phyloP scores from a whole-genome alignment of 306 rosid species.

The Vigna nakashimae region DNA sequence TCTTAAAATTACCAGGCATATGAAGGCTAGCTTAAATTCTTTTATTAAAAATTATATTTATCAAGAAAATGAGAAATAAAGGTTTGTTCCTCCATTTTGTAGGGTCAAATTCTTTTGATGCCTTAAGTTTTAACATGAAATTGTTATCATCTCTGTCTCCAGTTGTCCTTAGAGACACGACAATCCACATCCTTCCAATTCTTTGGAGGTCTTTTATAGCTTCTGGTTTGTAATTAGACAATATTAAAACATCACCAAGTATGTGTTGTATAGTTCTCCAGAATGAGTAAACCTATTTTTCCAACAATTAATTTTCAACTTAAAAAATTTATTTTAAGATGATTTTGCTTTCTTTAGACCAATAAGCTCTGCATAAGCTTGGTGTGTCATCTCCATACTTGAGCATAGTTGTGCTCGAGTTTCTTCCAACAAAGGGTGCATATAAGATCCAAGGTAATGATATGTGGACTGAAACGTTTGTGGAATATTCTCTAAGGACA shows the following conservation, averaged over 20 bases:
- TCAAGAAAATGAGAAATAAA: slow-evolving; percentile 52
- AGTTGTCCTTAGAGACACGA: slow-evolving; percentile 44
- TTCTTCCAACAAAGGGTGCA: slow-evolving; percentile 69
- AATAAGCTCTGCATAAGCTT: slow-evolving; percentile 50
- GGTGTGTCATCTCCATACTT: slow-evolving; percentile 50
- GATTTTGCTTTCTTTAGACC: slow-evolving; percentile 46
- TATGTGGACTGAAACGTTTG: slow-evolving; percentile 49
- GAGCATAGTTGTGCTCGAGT: slow-evolving; percentile 61
- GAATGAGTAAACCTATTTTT: slow-evolving; percentile 44
- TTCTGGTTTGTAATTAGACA: slow-evolving; percentile 62
- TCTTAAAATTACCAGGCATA: slow-evolving; percentile 44
- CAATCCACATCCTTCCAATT: slow-evolving; percentile 54
- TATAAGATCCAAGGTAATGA: slow-evolving; percentile 53
- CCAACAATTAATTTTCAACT: slow-evolving; percentile 55
- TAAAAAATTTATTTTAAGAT: slow-evolving; percentile 24
- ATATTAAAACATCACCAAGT: slow-evolving; percentile 67
- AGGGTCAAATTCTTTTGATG: slow-evolving; percentile 43
- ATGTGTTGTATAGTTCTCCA: slow-evolving; percentile 62
- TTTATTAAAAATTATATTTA: slow-evolving; percentile 48
- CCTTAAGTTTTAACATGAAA: slow-evolving; percentile 51
- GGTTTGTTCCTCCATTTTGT: background rate
- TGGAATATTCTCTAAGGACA: slow-evolving; percentile 47
- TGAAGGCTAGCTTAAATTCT: slow-evolving; percentile 63
- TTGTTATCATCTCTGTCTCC: slow-evolving; percentile 40
- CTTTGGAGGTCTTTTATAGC: slow-evolving; percentile 51